Percentiles rank a stretch among this genome's conserved stretches.
Conservation (phyloP, 306 rosid species). For the Erythrophleum fordii region DNA sequence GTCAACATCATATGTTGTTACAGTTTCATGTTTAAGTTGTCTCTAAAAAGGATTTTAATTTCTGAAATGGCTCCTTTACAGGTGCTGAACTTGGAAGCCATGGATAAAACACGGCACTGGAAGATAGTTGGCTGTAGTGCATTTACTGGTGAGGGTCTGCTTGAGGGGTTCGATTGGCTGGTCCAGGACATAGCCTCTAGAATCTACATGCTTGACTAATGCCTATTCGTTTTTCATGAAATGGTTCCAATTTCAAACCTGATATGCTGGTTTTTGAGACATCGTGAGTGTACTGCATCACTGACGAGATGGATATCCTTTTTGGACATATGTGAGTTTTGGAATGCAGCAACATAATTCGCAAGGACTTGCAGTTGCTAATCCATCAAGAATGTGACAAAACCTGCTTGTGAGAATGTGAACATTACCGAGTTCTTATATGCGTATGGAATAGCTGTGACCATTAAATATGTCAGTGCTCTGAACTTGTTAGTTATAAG, state of each 20-base stretch:
- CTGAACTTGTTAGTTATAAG: background rate
- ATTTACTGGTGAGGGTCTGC: constrained; percentile 76
- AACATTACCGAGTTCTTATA: background rate
- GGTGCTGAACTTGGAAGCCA: constrained; percentile 81
- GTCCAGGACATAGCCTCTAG: constrained; percentile 89
- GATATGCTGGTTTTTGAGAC: background rate
- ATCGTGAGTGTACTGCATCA: background rate
- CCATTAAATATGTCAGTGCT: background rate
- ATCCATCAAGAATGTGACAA: background rate
- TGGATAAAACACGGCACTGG: constrained; percentile 85
- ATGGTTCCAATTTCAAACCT: constrained; percentile 20
- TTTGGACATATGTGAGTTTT: background rate
- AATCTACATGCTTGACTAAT: constrained; percentile 70
- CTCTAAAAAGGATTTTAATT: background rate
- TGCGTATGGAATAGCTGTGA: background rate
- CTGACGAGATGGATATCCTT: background rate
- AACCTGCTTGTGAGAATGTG: background rate
- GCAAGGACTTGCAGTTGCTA: background rate
- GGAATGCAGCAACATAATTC: background rate
- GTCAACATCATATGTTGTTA: background rate
- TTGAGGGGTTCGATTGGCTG: constrained; percentile 88
- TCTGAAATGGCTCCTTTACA: constrained; percentile 19
- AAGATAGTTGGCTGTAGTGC: constrained; percentile 86
- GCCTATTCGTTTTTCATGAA: background rate
- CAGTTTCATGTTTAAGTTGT: background rate